phyloP scores from a whole-genome alignment of 73 alveolate genomes.

The Tetrahymena elliotti region DNA sequence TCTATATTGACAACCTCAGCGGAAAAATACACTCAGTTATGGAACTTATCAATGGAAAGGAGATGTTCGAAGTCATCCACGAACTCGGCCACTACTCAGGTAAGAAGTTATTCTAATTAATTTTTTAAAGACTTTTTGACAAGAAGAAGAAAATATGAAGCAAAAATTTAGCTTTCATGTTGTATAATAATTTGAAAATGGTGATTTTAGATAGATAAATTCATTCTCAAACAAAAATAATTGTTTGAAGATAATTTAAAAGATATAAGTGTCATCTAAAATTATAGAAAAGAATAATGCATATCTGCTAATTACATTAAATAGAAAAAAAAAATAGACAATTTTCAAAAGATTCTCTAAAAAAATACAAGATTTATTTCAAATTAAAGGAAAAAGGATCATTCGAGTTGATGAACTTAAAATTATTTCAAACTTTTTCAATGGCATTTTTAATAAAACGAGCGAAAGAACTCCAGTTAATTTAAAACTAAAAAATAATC shows the following conservation, averaged over 20 bases:
- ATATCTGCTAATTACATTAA: neutral
- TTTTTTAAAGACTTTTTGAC: neutral
- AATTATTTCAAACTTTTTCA: neutral
- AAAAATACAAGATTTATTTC: neutral
- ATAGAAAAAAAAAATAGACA: neutral
- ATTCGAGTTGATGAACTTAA: neutral
- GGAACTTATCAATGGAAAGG: constrained; percentile 25
- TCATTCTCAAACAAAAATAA: neutral
- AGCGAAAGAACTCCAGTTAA: no score
- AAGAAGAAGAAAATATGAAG: neutral
- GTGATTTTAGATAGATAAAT: no score
- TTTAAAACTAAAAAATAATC: no score
- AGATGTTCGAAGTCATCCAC: constrained; percentile 34
- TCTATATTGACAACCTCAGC: constrained; percentile 7
- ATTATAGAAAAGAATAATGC: neutral
- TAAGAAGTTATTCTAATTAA: no score
- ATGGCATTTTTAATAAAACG: neutral
- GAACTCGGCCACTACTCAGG: constrained; percentile 19
- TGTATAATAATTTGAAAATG: neutral
- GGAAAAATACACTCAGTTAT: constrained; percentile 21
- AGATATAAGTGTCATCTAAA: neutral
- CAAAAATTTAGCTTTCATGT: neutral
- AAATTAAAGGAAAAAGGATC: neutral
- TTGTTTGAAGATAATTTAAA: neutral
- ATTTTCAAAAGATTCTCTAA: neutral